phyloP scores from a whole-genome alignment of 495 filamentous ascomycete genomes.

The Cenococcum geophilum region DNA sequence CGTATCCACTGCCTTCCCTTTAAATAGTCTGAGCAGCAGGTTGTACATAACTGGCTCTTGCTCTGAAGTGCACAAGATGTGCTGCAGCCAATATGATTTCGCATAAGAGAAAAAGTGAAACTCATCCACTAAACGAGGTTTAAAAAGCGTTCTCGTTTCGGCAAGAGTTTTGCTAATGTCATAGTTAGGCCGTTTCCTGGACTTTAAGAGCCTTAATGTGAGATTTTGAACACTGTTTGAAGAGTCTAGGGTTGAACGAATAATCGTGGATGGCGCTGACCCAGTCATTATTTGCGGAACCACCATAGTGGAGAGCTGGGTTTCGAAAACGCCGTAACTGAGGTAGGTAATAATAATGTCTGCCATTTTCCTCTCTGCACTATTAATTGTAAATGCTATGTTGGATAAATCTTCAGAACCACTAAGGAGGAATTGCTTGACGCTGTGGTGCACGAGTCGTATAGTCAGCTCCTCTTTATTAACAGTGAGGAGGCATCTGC shows the following conservation, averaged over 20 bases:
- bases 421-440: conserved; percentile 42
- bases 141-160: conserved; percentile 23
- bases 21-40: conserved; percentile 32
- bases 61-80: conserved; percentile 18
- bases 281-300: conserved; percentile 26
- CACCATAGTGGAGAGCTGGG: conserved; percentile 32
- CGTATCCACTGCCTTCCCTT: conserved; percentile 17
- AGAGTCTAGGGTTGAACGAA: conserved; percentile 30
- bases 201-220: conserved; percentile 33
- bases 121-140: conserved; percentile 12
- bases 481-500: conserved; percentile 42
- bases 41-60: conserved; percentile 7
- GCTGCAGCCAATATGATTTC: conserved; percentile 25
- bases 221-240: conserved; percentile 26
- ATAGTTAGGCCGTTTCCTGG: conserved; percentile 28
- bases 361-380: conserved; percentile 34
- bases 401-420: conserved; percentile 19
- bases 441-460: conserved; percentile 42
- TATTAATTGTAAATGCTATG: conserved; percentile 25
- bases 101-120: conserved; percentile 33
- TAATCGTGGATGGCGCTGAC: conserved; percentile 32
- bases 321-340: conserved; percentile 41
- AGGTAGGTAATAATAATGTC: conserved; percentile 42
- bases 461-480: conserved; percentile 44
- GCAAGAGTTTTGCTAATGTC: conserved; percentile 35